Conservation (phyloP, 768 basidiomycete species). For the Auriscalpium vulgare region DNA sequence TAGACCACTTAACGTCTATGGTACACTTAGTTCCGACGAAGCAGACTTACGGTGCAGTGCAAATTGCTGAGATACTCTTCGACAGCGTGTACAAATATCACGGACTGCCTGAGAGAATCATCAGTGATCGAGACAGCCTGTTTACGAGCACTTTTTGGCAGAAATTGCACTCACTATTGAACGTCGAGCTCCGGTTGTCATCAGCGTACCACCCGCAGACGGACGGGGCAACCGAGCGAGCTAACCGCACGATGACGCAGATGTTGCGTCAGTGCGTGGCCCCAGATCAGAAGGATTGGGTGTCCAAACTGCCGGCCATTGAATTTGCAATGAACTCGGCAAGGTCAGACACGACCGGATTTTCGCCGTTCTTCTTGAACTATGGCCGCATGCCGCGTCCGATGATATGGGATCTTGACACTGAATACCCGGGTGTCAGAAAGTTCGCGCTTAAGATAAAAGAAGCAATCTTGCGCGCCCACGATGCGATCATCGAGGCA, state of each 20-base stretch:
- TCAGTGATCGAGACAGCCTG: conserved; percentile 33
- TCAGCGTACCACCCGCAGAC: conserved; percentile 36
- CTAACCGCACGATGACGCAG: conserved; percentile 25
- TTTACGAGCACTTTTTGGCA: conserved; percentile 40
- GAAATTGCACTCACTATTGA: conserved; percentile 23
- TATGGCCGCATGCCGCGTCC: conserved; percentile 23
- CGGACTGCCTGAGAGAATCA: conserved; percentile 30
- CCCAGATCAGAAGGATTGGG: conserved; percentile 27
- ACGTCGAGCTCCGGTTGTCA: conserved; percentile 27
- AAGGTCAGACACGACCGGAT: conserved; percentile 26
- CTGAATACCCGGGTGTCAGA: conserved; percentile 22
- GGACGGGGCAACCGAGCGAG: conserved; percentile 31
- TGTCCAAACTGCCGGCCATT: conserved; percentile 23
- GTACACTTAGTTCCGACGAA: conserved; percentile 24
- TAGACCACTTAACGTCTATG: conserved; percentile 7
- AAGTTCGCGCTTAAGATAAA: conserved; percentile 22
- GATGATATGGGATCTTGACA: conserved; percentile 21
- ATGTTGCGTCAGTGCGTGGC: conserved; percentile 22
- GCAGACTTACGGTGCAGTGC: conserved; percentile 23
- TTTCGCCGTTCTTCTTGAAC: conserved; percentile 30
- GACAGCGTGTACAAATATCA: conserved; percentile 28
- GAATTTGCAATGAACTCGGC: conserved; percentile 11
- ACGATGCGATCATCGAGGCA: conserved; percentile 30
- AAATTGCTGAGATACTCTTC: conserved; percentile 31
- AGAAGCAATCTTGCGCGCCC: conserved; percentile 19